phyloP scores from a whole-genome alignment of 768 basidiomycete species.

The Mycena metata region DNA sequence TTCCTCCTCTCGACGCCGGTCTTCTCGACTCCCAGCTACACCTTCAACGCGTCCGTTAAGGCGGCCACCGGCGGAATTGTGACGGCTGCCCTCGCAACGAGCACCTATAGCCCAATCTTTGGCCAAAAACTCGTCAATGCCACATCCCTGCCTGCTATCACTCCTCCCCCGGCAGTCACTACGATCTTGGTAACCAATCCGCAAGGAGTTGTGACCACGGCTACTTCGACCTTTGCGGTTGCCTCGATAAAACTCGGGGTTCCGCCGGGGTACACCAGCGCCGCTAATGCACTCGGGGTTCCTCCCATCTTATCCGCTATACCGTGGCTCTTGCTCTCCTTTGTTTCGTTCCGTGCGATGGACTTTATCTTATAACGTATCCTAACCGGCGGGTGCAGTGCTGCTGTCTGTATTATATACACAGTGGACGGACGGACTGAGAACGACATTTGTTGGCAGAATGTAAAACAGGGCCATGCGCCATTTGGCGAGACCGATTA shows the following conservation, averaged over 20 bases:
- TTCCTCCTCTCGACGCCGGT: constrained; percentile 75
- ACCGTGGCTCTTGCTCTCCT: constrained; percentile 21
- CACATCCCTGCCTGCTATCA: constrained; percentile 64
- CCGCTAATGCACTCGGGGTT: constrained; percentile 34
- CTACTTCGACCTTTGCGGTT: constrained; percentile 61
- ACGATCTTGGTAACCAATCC: constrained; percentile 66
- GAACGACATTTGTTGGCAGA: background rate
- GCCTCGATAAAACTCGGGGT: constrained; percentile 70
- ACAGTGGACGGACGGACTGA: constrained; percentile 1
- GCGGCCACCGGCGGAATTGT: constrained; percentile 69
- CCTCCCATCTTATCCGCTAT: constrained; percentile 17
- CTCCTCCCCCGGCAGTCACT: constrained; percentile 27
- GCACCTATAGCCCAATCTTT: constrained; percentile 76
- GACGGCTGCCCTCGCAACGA: constrained; percentile 73
- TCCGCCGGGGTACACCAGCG: constrained; percentile 71
- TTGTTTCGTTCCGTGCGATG: constrained; percentile 32
- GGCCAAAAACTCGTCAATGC: constrained; percentile 57
- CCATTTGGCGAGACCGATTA: too few species aligned
- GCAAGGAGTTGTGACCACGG: constrained; percentile 66
- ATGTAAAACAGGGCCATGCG: background rate
- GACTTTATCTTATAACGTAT: constrained; percentile 39
- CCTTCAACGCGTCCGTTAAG: constrained; percentile 76
- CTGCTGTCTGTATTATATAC: constrained; percentile 32
- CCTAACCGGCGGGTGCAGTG: constrained; percentile 27
- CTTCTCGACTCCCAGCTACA: constrained; percentile 72